These are phyloP conservation scores for Lumnitzera racemosa DNA, from an alignment of 345 rosid genomes.

Conservation along the genomic window DNA sequence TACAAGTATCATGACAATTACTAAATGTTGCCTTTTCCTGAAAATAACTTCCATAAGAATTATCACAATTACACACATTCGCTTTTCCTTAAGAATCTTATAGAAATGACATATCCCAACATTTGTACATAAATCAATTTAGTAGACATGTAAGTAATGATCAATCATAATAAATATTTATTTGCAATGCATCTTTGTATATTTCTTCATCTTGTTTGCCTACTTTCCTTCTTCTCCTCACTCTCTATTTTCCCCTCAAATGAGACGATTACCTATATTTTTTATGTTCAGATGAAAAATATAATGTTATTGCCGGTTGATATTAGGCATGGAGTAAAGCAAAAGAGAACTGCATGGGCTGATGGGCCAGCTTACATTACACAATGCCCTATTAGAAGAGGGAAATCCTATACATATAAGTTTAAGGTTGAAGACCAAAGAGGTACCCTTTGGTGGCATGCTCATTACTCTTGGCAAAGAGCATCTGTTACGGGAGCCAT, in stretches of 20 bases:
- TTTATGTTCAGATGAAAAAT: not conserved
- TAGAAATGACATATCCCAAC: too few relatives aligned
- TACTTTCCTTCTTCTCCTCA: not conserved
- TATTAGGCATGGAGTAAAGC: constrained; percentile 83
- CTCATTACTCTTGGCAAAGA: constrained; percentile 22
- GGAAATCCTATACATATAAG: constrained; percentile 65
- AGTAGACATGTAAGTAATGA: too few relatives aligned
- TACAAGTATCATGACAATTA: too few relatives aligned
- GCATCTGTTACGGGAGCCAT: constrained; percentile 70
- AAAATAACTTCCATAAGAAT: too few relatives aligned
- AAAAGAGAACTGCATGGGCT: constrained; percentile 73
- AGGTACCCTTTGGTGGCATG: constrained; percentile 56
- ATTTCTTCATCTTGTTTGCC: too few relatives aligned
- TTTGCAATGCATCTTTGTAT: too few relatives aligned
- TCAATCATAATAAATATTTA: too few relatives aligned
- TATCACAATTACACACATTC: too few relatives aligned
- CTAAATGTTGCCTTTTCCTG: too few relatives aligned
- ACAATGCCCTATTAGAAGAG: constrained; percentile 76
- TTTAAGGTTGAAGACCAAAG: constrained; percentile 63
- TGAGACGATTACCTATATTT: not conserved
- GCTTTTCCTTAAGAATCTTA: too few relatives aligned
- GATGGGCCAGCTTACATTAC: constrained; percentile 90
- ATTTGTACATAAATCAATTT: too few relatives aligned
- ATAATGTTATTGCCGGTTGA: not conserved
- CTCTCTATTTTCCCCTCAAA: not conserved